Base-by-base conservation (phyloP, 768 basidiomycete species). In the Tylopilus intermedius region DNA sequence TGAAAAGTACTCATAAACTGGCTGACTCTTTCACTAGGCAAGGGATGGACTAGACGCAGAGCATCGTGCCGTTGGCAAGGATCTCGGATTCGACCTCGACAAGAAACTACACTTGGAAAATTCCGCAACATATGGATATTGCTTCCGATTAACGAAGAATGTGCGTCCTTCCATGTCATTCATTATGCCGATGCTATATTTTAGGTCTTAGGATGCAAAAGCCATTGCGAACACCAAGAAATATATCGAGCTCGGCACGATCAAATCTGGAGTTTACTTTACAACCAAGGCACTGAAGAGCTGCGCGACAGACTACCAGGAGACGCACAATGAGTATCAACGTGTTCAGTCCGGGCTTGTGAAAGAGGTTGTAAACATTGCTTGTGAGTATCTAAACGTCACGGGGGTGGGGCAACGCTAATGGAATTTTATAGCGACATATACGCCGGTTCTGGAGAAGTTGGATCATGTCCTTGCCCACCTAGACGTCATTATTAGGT, bases 61-160 rank as follows among this genome's bases (percentile, higher is more conserved):
- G 64, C 94, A 97, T 67, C 69, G 74, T 7, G 62, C 74, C 2
- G 85, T 83, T 0, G 87, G 87, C 6, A 68, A 75, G 7, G 88
- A 90, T 37, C 75, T 97, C 6, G 79, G 77, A 8, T 60, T 99
- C 9, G 93, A 95, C 14, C 78, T 92, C 2, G 90, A 96, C 68
- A 95, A 95, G 74, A 98, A 97, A 72, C 71, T 98, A 10, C 96
- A 98, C 68, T 74, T 99, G 27, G 96, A 99, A 72, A 94, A 94
- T 61, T 90, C 87, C 49, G 78, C 80, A 51, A 80, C 83, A 1
- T 91, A 95, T 63, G 93, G 94, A 2, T 95, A 98, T 66, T 94
- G 90, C 61, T 90, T 98, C 72, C 74, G 96, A 26, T 67, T 98
- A 41, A 94, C 94, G 1, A 94, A 96, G 65, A 89, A 85, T 57